A percentile compares a stretch with the other conserved stretches of the same genome.
Evolutionary conservation across 1,284 basidiomycete species (phyloP).

Genomic region (Boletellus sp.): DNA sequence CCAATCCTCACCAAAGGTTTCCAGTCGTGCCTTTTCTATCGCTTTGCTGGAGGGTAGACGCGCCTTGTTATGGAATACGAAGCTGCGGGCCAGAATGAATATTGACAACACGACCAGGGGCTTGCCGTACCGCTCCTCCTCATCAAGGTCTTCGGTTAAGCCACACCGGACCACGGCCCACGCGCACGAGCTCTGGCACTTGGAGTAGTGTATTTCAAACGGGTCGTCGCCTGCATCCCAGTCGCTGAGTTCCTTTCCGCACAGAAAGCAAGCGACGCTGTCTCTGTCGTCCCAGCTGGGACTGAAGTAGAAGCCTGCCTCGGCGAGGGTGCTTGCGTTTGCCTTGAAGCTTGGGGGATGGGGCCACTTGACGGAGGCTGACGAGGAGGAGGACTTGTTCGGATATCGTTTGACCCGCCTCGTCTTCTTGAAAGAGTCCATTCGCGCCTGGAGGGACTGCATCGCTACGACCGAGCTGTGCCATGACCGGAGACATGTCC

Average conservation of each 20-base stretch:
- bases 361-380: conserved; percentile 58
- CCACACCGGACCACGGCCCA: conserved; percentile 80
- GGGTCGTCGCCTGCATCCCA: conserved; percentile 83
- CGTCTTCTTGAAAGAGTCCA: conserved; percentile 58
- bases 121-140: conserved; percentile 49
- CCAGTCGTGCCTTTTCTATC: conserved; percentile 66
- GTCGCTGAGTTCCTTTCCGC: conserved; percentile 70
- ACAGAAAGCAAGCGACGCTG: conserved; percentile 73
- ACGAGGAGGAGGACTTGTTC: conserved; percentile 34
- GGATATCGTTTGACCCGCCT: conserved; percentile 48
- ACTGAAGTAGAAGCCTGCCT: conserved; percentile 80
- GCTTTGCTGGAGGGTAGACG: conserved; percentile 62
- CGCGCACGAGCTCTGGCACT: conserved; percentile 58
- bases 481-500: no score
- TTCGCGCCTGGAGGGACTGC: conserved; percentile 53
- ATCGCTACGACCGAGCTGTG: conserved; percentile 30
- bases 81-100: conserved; percentile 40
- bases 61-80: conserved; percentile 50
- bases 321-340: conserved; percentile 66
- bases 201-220: conserved; percentile 69
- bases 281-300: conserved; percentile 62
- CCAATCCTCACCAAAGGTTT: conserved; percentile 60
- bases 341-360: conserved; percentile 59
- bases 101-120: neutral
- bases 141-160: conserved; percentile 51